Evolutionary conservation across 768 basidiomycete species (phyloP).

Genomic region (Trametes coccinea): DNA sequence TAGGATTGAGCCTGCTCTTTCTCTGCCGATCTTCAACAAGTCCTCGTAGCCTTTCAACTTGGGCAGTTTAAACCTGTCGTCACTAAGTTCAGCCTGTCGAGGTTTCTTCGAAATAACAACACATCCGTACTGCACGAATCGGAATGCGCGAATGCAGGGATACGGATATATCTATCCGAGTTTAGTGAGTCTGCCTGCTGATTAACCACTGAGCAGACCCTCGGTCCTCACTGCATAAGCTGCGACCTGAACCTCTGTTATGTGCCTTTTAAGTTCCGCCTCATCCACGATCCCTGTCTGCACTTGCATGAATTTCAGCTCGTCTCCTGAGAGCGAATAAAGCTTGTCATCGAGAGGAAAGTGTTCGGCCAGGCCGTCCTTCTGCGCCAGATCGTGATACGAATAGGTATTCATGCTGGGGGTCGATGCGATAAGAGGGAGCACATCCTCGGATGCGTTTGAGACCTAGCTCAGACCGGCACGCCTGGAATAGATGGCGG

Average conservation of each 20-base stretch:
- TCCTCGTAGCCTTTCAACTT: constrained; percentile 21
- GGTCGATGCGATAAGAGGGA: no score
- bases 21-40: constrained; percentile 38
- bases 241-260: constrained; percentile 27
- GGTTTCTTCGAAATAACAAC: background rate
- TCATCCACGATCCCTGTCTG: constrained; percentile 32
- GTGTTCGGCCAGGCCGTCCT: background rate
- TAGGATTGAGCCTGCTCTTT: constrained; percentile 36
- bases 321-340: constrained; percentile 16
- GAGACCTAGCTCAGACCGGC: no score
- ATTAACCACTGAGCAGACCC: background rate
- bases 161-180: constrained; percentile 25
- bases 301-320: constrained; percentile 15
- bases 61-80: constrained; percentile 18
- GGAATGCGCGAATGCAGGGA: constrained; percentile 27
- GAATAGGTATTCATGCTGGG: no score
- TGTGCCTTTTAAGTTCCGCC: constrained; percentile 32
- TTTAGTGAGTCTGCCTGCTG: no score
- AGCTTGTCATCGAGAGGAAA: constrained; percentile 13
- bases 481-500: no score
- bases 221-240: constrained; percentile 20
- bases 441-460: no score
- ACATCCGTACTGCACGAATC: constrained; percentile 7
- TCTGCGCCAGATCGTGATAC: no score
- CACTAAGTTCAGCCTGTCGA: background rate